These are phyloP conservation scores for Salvia sclarea DNA, from an alignment of 305 asterid genomes.

Conservation along the genomic window DNA sequence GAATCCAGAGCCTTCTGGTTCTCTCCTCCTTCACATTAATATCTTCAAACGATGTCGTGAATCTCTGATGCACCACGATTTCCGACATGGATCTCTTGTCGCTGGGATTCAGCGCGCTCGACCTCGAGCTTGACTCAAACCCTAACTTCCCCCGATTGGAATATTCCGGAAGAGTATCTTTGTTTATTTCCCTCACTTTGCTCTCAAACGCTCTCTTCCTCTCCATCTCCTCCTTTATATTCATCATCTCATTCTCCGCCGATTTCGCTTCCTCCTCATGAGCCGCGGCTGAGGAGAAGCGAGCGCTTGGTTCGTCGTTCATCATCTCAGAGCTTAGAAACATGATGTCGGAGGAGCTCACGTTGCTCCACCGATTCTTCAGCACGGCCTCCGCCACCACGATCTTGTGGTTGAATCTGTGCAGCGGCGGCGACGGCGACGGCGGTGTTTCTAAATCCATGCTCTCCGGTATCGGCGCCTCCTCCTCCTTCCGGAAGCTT, in stretches of 20 bases:
- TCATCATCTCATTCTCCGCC: constrained; percentile 16
- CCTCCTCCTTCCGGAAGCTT: constrained; percentile 52
- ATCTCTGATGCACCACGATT: constrained; percentile 56
- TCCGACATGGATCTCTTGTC: constrained; percentile 65
- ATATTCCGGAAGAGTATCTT: background rate
- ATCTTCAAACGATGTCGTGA: constrained; percentile 10
- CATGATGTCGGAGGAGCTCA: constrained; percentile 57
- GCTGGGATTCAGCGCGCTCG: background rate
- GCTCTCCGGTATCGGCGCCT: constrained; percentile 27
- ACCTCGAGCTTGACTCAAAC: constrained; percentile 13
- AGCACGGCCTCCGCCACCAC: constrained; percentile 44
- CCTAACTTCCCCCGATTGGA: background rate
- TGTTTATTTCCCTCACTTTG: constrained; percentile 31
- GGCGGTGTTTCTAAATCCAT: constrained; percentile 18
- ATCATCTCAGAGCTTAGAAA: background rate
- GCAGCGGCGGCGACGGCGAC: constrained; percentile 26
- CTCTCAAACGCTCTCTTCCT: constrained; percentile 40
- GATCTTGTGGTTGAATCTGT: constrained; percentile 54
- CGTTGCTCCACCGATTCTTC: constrained; percentile 73
- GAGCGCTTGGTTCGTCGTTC: constrained; percentile 36
- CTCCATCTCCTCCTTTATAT: constrained; percentile 37
- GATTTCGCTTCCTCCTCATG: background rate
- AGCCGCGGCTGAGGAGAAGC: constrained; percentile 35
- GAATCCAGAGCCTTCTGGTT: constrained; percentile 56
- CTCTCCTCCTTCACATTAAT: constrained; percentile 43